A percentile compares a stretch with the other conserved stretches of the same genome.
Conservation (phyloP, 176 grass and related monocot genomes). For the Paspalum vaginatum region DNA sequence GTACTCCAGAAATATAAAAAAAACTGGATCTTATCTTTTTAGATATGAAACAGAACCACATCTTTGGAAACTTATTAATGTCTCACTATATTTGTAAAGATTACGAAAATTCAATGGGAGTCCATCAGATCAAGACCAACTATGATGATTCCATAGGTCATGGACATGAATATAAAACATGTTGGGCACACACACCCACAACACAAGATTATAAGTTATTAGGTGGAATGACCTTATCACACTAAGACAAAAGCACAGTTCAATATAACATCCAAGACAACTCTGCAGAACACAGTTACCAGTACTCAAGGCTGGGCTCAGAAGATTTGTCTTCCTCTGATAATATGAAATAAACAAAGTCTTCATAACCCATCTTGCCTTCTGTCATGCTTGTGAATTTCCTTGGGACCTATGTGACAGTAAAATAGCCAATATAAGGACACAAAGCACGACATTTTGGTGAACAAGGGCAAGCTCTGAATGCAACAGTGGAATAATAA, state of each 20-base stretch:
- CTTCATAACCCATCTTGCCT: conserved; percentile 99
- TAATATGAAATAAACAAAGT: conserved; percentile 99
- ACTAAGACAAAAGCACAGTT: conserved; percentile 1
- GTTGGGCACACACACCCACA: not conserved
- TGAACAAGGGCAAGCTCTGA: conserved; percentile 14
- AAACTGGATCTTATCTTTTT: not conserved
- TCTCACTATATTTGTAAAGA: not conserved
- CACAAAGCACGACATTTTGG: conserved; percentile 32
- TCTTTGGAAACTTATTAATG: not conserved
- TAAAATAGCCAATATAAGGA: conserved; percentile 15
- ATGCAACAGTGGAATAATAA: conserved; percentile 32
- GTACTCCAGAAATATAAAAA: not conserved
- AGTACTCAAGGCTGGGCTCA: conserved; percentile 98
- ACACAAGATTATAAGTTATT: conserved; percentile 16
- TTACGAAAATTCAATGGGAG: not conserved
- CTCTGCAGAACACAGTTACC: conserved; percentile 60
- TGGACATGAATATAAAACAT: not conserved
- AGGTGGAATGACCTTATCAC: conserved; percentile 11
- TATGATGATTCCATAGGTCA: not conserved
- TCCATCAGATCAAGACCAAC: not conserved
- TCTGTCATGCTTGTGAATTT: conserved; percentile 94
- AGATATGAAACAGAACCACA: not conserved
- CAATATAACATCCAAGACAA: conserved; percentile 23
- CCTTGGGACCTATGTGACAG: conserved; percentile 69
- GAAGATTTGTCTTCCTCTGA: conserved; percentile 98